Evolutionary conservation across 495 filamentous ascomycete species (phyloP).

Genomic region (Rusavskia elegans): DNA sequence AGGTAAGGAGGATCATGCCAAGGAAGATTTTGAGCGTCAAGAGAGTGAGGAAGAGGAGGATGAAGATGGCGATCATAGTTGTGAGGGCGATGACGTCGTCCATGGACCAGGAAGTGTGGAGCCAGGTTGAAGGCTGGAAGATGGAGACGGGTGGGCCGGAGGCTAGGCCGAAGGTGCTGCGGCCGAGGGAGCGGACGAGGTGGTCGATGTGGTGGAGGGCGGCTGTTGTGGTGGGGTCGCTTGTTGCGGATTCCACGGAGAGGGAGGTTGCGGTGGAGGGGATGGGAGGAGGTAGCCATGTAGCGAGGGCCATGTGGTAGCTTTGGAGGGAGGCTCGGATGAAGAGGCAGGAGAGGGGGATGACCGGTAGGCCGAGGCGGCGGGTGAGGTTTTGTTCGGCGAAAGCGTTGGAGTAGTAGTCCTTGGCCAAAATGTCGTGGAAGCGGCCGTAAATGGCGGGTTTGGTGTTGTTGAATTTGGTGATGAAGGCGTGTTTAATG

Average conservation of each 20-base stretch:
- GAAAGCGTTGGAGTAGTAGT: slow-evolving; percentile 96
- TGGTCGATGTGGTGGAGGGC: slow-evolving; percentile 56
- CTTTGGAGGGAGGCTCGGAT: slow-evolving; percentile 89
- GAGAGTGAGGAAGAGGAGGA: slow-evolving; percentile 28
- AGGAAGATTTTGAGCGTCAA: slow-evolving; percentile 32
- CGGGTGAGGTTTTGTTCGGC: slow-evolving; percentile 77
- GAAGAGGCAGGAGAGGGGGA: slow-evolving; percentile 87
- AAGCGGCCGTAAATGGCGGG: slow-evolving; percentile 79
- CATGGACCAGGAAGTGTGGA: slow-evolving; percentile 13
- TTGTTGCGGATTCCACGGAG: slow-evolving; percentile 37
- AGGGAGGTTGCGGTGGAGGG: slow-evolving; percentile 48
- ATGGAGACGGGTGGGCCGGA: not conserved
- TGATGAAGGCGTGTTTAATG: slow-evolving; percentile 95
- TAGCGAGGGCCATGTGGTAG: slow-evolving; percentile 95
- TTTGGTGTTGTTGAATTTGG: slow-evolving; percentile 93
- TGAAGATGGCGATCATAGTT: slow-evolving; percentile 9
- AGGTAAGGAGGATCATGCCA: slow-evolving; percentile 35
- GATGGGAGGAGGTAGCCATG: slow-evolving; percentile 58
- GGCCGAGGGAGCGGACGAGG: slow-evolving; percentile 17
- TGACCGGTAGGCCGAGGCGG: slow-evolving; percentile 77
- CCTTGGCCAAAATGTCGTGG: slow-evolving; percentile 83
- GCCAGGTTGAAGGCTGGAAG: not conserved
- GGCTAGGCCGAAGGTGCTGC: slow-evolving; percentile 6
- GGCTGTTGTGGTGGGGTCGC: slow-evolving; percentile 45
- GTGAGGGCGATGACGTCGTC: slow-evolving; percentile 54